Evolutionary conservation across 768 basidiomycete species (phyloP).

Genomic region (Lactarius vividus): DNA sequence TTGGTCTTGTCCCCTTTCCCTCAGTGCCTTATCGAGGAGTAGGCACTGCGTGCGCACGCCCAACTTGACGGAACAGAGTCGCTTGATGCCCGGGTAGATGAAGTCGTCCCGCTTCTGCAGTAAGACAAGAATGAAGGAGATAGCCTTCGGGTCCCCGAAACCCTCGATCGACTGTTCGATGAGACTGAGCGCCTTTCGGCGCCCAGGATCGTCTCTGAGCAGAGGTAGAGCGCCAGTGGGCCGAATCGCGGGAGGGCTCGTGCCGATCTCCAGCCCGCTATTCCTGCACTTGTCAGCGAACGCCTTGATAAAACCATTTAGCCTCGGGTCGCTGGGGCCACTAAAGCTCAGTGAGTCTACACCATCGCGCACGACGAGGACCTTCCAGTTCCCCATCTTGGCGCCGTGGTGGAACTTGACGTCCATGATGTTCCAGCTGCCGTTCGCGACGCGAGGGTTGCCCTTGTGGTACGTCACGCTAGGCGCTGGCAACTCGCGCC

Average conservation of each 20-base stretch:
- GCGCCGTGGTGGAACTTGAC: conserved; percentile 65
- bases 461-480: conserved; percentile 51
- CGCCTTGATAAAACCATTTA: conserved; percentile 46
- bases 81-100: conserved; percentile 82
- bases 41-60: conserved; percentile 77
- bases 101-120: conserved; percentile 65
- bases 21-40: conserved; percentile 59
- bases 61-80: conserved; percentile 65
- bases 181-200: conserved; percentile 41
- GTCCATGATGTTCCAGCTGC: conserved; percentile 74
- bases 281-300: conserved; percentile 54
- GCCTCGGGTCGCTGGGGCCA: conserved; percentile 42
- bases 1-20: conserved; percentile 61
- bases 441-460: conserved; percentile 48
- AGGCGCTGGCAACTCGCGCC: conserved; percentile 61
- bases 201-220: conserved; percentile 40
- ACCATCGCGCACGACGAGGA: conserved; percentile 63
- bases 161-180: conserved; percentile 37
- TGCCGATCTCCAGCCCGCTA: conserved; percentile 57
- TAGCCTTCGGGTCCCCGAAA: conserved; percentile 37
- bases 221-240: conserved; percentile 33
- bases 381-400: conserved; percentile 56
- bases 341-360: conserved; percentile 34
- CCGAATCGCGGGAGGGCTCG: conserved; percentile 38
- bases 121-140: conserved; percentile 68